Conservation (phyloP, 805 yeast species). For the Saccharomycopsis schoenii region DNA sequence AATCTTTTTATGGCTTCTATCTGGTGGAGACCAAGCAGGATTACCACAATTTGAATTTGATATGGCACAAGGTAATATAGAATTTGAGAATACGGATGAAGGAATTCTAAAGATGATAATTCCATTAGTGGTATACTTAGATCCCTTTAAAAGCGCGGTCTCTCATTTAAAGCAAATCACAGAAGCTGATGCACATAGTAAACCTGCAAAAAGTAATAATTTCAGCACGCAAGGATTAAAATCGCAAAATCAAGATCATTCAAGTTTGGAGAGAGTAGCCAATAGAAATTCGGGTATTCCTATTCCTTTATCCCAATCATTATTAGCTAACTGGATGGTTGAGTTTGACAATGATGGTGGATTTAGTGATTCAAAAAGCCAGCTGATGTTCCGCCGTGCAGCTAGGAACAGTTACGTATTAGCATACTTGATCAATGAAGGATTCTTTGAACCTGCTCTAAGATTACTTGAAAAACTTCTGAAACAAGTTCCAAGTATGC, state of each 20-base stretch:
- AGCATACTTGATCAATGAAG: not conserved
- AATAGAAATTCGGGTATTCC: constrained; percentile 12
- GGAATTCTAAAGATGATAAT: constrained; percentile 4
- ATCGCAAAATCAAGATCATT: not conserved
- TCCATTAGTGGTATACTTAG: constrained; percentile 9
- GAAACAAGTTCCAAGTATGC: not conserved
- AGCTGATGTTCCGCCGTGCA: constrained; percentile 9
- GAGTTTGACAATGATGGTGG: constrained; percentile 5
- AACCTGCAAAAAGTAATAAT: not conserved
- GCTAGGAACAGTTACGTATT: constrained; percentile 13
- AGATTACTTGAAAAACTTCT: constrained; percentile 1
- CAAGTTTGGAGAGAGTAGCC: constrained; percentile 8
- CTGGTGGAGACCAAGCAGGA: constrained; percentile 15
- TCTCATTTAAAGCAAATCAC: constrained; percentile 14
- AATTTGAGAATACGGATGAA: constrained; percentile 7
- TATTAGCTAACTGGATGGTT: constrained; percentile 17
- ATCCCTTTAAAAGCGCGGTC: constrained; percentile 12
- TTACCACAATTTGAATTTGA: constrained; percentile 1
- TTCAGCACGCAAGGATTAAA: not conserved
- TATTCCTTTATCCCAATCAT: constrained; percentile 16
- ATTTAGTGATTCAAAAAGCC: constrained; percentile 6
- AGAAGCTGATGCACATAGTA: constrained; percentile 6
- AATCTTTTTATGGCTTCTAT: constrained; percentile 13
- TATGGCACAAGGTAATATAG: not conserved
- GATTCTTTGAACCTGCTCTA: constrained; percentile 9